A percentile compares a stretch with the other conserved stretches of the same genome.
These are phyloP conservation scores for Chalciporus piperatus DNA, from an alignment of 768 basidiomycete genomes.

Conservation along the genomic window DNA sequence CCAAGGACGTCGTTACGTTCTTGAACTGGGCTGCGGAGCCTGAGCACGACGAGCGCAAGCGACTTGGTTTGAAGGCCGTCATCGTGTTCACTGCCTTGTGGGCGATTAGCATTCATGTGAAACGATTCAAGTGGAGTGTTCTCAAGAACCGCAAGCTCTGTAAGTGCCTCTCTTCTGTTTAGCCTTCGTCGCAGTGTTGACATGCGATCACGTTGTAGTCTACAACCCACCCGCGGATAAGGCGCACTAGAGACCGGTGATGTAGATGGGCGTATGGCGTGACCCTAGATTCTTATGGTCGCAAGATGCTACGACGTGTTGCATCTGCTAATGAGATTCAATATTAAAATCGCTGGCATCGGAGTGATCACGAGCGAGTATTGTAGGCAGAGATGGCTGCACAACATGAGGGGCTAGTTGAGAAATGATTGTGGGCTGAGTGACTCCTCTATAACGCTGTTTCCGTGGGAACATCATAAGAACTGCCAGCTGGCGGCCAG, in stretches of 20 bases:
- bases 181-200: slow-evolving; percentile 3
- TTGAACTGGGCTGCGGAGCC: slow-evolving; percentile 97
- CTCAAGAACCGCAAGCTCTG: slow-evolving; percentile 94
- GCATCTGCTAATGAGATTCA: slow-evolving; percentile 24
- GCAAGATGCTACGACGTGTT: slow-evolving; percentile 19
- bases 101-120: slow-evolving; percentile 80
- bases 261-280: slow-evolving; percentile 4
- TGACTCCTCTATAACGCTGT: neutral
- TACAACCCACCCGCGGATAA: slow-evolving; percentile 39
- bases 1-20: slow-evolving; percentile 97
- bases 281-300: slow-evolving; percentile 26
- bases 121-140: slow-evolving; percentile 91
- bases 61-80: slow-evolving; percentile 92
- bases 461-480: slow-evolving; percentile 21
- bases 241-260: slow-evolving; percentile 27
- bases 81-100: slow-evolving; percentile 88
- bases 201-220: slow-evolving; percentile 21
- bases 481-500: neutral
- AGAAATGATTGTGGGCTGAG: neutral
- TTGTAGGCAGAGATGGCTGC: neutral
- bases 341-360: neutral
- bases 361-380: neutral
- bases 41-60: slow-evolving; percentile 97
- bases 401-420: neutral
- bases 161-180: slow-evolving; percentile 39